Percentiles rank a stretch among this genome's conserved stretches.
These are phyloP conservation scores for Penicillium polonicum DNA, from an alignment of 2,329 filamentous ascomycete genomes.

Conservation along the genomic window DNA sequence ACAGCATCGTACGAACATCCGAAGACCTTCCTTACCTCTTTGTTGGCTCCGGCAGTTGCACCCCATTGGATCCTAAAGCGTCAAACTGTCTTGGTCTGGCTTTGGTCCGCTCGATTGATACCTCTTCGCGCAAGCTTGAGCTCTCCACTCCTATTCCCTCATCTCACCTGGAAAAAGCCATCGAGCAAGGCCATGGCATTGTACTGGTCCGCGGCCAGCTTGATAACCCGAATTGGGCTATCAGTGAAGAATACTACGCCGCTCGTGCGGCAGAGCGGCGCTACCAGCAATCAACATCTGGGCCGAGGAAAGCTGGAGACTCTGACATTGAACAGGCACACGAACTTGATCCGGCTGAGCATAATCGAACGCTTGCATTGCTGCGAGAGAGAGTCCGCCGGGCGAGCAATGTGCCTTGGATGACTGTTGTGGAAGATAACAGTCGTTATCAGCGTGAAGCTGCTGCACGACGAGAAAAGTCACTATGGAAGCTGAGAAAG, in stretches of 20 bases:
- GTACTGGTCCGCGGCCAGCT: slow-evolving; percentile 50
- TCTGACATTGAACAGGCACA: slow-evolving; percentile 1
- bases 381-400: slow-evolving; percentile 37
- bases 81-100: slow-evolving; percentile 53
- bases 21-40: slow-evolving; percentile 54
- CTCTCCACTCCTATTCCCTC: slow-evolving; percentile 50
- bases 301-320: slow-evolving; percentile 20
- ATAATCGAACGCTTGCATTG: slow-evolving; percentile 24
- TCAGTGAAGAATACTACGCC: slow-evolving; percentile 45
- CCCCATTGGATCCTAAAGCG: slow-evolving; percentile 47
- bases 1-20: slow-evolving; percentile 42
- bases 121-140: slow-evolving; percentile 41
- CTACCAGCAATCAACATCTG: slow-evolving; percentile 27
- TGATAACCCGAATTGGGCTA: slow-evolving; percentile 48
- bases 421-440: slow-evolving; percentile 40
- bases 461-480: slow-evolving; percentile 29
- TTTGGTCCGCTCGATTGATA: slow-evolving; percentile 45
- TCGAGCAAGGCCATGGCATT: slow-evolving; percentile 41
- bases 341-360: slow-evolving; percentile 13
- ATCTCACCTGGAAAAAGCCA: slow-evolving; percentile 28
- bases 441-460: slow-evolving; percentile 30
- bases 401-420: slow-evolving; percentile 43
- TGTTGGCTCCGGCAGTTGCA: slow-evolving; percentile 41
- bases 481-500: slow-evolving; percentile 43
- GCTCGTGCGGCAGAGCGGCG: slow-evolving; percentile 39